Percentiles rank a stretch among this genome's conserved stretches.
Evolutionary conservation across 2,329 filamentous ascomycete species (phyloP).

Genomic region (Ceratocystis alfenasii): DNA sequence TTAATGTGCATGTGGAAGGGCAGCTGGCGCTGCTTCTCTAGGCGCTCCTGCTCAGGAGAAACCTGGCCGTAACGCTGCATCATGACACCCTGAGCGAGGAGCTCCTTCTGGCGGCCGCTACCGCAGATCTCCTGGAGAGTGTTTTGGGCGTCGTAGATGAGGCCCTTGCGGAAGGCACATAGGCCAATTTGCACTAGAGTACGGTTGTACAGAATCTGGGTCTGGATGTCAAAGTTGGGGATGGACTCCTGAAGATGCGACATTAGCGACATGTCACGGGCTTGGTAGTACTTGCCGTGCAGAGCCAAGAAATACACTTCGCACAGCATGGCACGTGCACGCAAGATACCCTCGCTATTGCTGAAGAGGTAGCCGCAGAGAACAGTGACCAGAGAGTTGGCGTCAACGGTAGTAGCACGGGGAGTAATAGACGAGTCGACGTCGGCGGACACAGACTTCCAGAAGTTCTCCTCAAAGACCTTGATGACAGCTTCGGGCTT

Average conservation of each 20-base stretch:
- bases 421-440: constrained; percentile 74
- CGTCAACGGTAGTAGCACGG: constrained; percentile 54
- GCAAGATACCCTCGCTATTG: constrained; percentile 89
- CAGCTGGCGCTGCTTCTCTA: constrained; percentile 92
- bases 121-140: constrained; percentile 97
- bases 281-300: constrained; percentile 95
- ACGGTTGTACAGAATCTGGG: constrained; percentile 97
- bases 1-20: constrained; percentile 99
- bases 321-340: constrained; percentile 92
- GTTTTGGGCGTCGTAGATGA: constrained; percentile 95
- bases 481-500: constrained; percentile 90
- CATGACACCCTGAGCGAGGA: constrained; percentile 94
- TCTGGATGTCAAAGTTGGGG: constrained; percentile 88
- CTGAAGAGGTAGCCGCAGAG: constrained; percentile 93
- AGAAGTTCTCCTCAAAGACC: constrained; percentile 87
- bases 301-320: constrained; percentile 97
- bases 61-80: constrained; percentile 95
- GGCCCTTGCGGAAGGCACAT: constrained; percentile 91
- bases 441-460: constrained; percentile 61
- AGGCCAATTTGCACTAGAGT: constrained; percentile 95
- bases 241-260: constrained; percentile 98
- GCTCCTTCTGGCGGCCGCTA: constrained; percentile 92
- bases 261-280: constrained; percentile 99
- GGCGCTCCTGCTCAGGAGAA: constrained; percentile 90
- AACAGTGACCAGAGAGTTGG: constrained; percentile 63